Conservation (phyloP, 2,329 filamentous ascomycete genomes). For the Geosmithia flava region DNA sequence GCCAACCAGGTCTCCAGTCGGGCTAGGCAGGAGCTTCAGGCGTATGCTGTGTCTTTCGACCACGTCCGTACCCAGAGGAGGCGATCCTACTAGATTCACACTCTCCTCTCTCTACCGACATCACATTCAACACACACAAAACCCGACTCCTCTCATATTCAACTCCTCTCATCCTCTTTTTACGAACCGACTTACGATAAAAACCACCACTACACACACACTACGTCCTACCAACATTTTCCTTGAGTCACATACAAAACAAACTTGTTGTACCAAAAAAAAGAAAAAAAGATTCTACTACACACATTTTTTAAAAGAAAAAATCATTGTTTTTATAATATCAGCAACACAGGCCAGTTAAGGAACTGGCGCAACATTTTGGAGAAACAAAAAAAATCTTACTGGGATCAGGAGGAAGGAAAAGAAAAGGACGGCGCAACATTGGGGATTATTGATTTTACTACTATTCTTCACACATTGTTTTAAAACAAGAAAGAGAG, state of each 20-base stretch:
- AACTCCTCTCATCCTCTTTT: neutral
- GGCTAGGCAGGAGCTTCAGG: conserved; percentile 66
- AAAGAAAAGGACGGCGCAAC: too few species aligned
- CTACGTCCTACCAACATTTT: neutral
- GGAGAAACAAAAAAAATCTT: too few species aligned
- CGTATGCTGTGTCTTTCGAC: conserved; percentile 84
- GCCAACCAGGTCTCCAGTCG: conserved; percentile 55
- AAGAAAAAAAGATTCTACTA: neutral
- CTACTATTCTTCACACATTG: too few species aligned
- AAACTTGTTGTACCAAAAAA: neutral
- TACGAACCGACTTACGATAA: neutral
- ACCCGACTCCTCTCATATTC: neutral
- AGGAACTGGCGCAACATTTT: too few species aligned
- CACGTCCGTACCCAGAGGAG: conserved; percentile 53
- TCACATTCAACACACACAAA: neutral
- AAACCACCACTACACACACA: too few species aligned
- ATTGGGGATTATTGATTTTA: too few species aligned
- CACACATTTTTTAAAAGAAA: too few species aligned
- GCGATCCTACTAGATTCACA: conserved; percentile 39
- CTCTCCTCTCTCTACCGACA: neutral
- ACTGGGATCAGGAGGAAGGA: too few species aligned
- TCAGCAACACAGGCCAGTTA: too few species aligned
- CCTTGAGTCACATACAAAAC: neutral
- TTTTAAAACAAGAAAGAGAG: too few species aligned
- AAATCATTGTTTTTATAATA: too few species aligned